phyloP scores from a whole-genome alignment of 805 yeast species.

The Komagataella phaffii region DNA sequence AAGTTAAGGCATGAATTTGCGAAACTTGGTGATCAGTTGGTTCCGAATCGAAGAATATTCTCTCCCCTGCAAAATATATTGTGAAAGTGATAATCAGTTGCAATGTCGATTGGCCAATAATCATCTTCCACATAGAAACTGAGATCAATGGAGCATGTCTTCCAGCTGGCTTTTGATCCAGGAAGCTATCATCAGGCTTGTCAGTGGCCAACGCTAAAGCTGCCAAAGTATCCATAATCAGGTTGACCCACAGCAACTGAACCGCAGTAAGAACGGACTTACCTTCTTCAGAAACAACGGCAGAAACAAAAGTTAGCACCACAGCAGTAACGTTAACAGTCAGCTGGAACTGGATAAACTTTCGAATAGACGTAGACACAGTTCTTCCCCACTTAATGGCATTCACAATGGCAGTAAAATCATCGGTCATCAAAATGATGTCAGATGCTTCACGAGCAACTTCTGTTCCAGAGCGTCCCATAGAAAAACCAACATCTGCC shows the following conservation, averaged over 20 bases:
- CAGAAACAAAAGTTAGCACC: conserved; percentile 81
- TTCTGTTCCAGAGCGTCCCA: conserved; percentile 98
- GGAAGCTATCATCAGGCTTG: conserved; percentile 75
- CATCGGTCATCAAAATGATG: conserved; percentile 93
- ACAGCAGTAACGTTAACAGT: conserved; percentile 98
- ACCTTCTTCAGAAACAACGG: conserved; percentile 72
- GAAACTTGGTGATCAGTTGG: conserved; percentile 30
- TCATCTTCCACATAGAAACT: conserved; percentile 97
- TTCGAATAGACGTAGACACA: conserved; percentile 86
- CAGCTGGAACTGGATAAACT: conserved; percentile 90
- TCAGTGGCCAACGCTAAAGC: conserved; percentile 97
- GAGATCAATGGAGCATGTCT: conserved; percentile 69
- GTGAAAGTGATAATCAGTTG: conserved; percentile 74
- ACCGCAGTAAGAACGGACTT: conserved; percentile 91
- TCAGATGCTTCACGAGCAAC: conserved; percentile 98
- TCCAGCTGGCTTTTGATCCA: conserved; percentile 76
- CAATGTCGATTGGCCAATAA: conserved; percentile 67
- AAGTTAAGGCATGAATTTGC: conserved; percentile 73
- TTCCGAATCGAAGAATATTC: conserved; percentile 34
- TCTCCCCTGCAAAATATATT: conserved; percentile 66
- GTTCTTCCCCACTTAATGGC: conserved; percentile 99
- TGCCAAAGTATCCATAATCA: conserved; percentile 97
- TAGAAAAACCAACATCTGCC: conserved; percentile 95
- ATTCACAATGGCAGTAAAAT: conserved; percentile 86
- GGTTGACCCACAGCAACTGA: conserved; percentile 92